phyloP scores from a whole-genome alignment of 108 stramenopile species.

The Nannochloropsis salina region DNA sequence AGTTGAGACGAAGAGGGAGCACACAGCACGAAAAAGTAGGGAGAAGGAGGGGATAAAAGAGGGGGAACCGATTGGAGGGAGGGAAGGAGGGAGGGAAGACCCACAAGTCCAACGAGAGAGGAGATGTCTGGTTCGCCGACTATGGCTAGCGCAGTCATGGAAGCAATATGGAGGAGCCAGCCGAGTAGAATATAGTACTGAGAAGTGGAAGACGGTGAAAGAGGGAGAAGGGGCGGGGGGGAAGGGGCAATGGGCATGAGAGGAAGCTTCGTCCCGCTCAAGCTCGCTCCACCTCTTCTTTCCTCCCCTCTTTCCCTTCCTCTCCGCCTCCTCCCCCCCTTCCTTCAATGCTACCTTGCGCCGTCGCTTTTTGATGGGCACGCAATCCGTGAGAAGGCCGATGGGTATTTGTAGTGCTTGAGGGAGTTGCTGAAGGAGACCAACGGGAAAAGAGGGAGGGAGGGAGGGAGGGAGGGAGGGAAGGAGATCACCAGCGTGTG shows the following conservation, averaged over 20 bases:
- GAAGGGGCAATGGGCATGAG: not conserved
- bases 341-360: not conserved
- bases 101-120: not conserved
- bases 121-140: not conserved
- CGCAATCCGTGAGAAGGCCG: not conserved
- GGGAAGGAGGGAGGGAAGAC: too few species aligned
- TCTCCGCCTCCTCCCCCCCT: not conserved
- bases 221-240: not conserved
- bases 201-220: not conserved
- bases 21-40: not conserved
- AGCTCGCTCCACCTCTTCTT: not conserved
- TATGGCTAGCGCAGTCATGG: not conserved
- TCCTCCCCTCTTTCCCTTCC: not conserved
- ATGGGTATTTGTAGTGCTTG: not conserved
- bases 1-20: not conserved
- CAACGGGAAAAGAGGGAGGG: not conserved
- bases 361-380: not conserved
- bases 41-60: too few species aligned
- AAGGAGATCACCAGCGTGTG: not conserved
- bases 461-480: not conserved
- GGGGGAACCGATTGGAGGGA: too few species aligned
- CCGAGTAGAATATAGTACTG: not conserved
- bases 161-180: not conserved
- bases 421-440: not conserved
- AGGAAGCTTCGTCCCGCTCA: not conserved